Percentiles rank a stretch among this genome's conserved stretches.
Evolutionary conservation across 2,329 filamentous ascomycete genomes (phyloP).

Genomic region (Colletotrichum gigasporum): DNA sequence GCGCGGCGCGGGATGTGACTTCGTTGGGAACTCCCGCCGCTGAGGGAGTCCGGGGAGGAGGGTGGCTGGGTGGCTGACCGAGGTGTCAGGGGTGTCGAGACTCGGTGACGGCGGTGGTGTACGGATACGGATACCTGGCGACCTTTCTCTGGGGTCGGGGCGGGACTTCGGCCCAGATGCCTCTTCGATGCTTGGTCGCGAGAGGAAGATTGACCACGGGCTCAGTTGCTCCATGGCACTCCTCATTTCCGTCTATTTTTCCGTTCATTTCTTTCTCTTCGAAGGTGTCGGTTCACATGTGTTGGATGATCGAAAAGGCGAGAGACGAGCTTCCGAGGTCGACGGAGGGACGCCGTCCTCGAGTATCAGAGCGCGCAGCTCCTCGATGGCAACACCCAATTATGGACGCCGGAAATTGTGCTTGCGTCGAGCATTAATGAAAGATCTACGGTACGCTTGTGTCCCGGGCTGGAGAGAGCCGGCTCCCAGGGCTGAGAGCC

Average conservation of each 20-base stretch:
- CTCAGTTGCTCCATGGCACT: neutral
- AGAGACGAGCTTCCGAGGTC: neutral
- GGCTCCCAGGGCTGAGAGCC: neutral
- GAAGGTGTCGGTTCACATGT: too few species aligned
- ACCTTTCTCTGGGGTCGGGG: neutral
- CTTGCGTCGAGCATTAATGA: neutral
- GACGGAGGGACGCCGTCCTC: neutral
- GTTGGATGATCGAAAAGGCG: neutral
- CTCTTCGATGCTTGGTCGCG: too few species aligned
- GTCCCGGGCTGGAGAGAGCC: neutral
- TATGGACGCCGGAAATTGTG: neutral
- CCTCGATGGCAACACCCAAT: neutral
- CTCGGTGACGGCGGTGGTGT: slow-evolving; percentile 13
- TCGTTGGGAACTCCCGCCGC: slow-evolving; percentile 18
- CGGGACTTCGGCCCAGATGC: slow-evolving; percentile 22
- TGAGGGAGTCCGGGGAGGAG: neutral
- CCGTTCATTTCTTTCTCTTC: neutral
- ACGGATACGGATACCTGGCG: neutral
- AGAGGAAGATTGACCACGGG: too few species aligned
- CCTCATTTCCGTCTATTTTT: neutral
- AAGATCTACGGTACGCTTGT: neutral
- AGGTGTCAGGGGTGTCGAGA: slow-evolving; percentile 1
- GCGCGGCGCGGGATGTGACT: slow-evolving; percentile 19
- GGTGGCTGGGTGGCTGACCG: slow-evolving; percentile 4
- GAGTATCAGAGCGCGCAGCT: neutral